phyloP scores from a whole-genome alignment of 805 yeast species.

The Spathaspora sp. region DNA sequence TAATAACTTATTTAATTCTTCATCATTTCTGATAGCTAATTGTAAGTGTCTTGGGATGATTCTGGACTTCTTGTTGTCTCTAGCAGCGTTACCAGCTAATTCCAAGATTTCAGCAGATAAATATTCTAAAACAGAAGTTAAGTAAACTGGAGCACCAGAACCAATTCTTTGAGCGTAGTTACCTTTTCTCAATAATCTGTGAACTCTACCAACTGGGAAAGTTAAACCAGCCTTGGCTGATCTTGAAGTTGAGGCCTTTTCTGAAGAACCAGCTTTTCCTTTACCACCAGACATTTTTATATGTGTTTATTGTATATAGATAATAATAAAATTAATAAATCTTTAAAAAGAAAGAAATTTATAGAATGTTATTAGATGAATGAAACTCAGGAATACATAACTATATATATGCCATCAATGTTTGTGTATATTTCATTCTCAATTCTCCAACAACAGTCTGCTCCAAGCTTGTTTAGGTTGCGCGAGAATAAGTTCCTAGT shows the following conservation, averaged over 20 bases:
- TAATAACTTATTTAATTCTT: slow-evolving; percentile 47
- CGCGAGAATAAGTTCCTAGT: background rate
- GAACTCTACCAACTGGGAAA: slow-evolving; percentile 50
- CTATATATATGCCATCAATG: background rate
- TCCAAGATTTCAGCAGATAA: slow-evolving; percentile 49
- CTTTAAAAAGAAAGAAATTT: background rate
- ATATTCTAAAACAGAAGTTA: slow-evolving; percentile 48
- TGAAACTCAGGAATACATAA: slow-evolving; percentile 1
- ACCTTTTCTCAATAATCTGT: slow-evolving; percentile 49
- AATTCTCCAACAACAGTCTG: too few relatives aligned
- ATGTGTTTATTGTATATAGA: slow-evolving; percentile 3
- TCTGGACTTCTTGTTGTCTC: slow-evolving; percentile 51
- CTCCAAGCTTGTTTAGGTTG: background rate
- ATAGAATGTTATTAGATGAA: background rate
- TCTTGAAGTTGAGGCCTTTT: slow-evolving; percentile 48
- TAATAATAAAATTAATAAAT: background rate
- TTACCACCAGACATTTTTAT: slow-evolving; percentile 33
- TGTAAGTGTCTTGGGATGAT: slow-evolving; percentile 51
- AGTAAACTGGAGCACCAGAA: slow-evolving; percentile 51
- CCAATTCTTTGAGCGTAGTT: slow-evolving; percentile 52
- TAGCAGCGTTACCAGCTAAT: slow-evolving; percentile 51
- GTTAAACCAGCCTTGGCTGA: slow-evolving; percentile 49
- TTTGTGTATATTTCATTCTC: background rate
- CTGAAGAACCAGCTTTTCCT: slow-evolving; percentile 45
- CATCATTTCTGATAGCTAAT: slow-evolving; percentile 52